Conservation (phyloP, 1,284 basidiomycete genomes). For the Tilletiaria anomala region DNA sequence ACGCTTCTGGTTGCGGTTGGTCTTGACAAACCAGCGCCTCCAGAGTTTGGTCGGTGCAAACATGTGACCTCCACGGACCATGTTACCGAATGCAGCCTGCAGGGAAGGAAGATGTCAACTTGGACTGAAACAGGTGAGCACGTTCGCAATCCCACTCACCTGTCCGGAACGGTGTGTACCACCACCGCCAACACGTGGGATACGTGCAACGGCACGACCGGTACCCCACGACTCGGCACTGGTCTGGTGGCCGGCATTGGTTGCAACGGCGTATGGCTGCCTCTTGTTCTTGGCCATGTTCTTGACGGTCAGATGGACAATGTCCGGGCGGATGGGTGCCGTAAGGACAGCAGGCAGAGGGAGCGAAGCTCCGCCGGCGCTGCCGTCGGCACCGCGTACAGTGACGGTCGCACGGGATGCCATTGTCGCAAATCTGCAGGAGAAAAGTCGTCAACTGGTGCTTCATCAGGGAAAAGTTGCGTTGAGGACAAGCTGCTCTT, state of each 20-base stretch:
- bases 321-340: slow-evolving; percentile 95
- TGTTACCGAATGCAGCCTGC: slow-evolving; percentile 78
- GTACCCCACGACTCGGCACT: slow-evolving; percentile 99
- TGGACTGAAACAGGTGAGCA: slow-evolving; percentile 1
- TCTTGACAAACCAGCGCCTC: slow-evolving; percentile 99
- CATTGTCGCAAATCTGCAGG: slow-evolving; percentile 6
- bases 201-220: slow-evolving; percentile 99
- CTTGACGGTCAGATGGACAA: slow-evolving; percentile 97
- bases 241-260: slow-evolving; percentile 98
- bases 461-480: slow-evolving; percentile 1
- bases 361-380: slow-evolving; percentile 66
- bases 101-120: not conserved
- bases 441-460: not conserved
- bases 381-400: slow-evolving; percentile 44
- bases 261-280: slow-evolving; percentile 90
- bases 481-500: too few relatives aligned
- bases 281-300: slow-evolving; percentile 97
- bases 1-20: slow-evolving; percentile 97
- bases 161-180: slow-evolving; percentile 97
- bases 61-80: slow-evolving; percentile 77
- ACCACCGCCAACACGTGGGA: slow-evolving; percentile 97
- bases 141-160: slow-evolving; percentile 41
- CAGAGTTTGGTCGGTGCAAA: slow-evolving; percentile 99
- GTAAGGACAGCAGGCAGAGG: slow-evolving; percentile 93
- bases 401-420: slow-evolving; percentile 27